These are phyloP conservation scores for Saussurea involucrata DNA, from an alignment of 129 eudicot genomes.

Conservation along the genomic window DNA sequence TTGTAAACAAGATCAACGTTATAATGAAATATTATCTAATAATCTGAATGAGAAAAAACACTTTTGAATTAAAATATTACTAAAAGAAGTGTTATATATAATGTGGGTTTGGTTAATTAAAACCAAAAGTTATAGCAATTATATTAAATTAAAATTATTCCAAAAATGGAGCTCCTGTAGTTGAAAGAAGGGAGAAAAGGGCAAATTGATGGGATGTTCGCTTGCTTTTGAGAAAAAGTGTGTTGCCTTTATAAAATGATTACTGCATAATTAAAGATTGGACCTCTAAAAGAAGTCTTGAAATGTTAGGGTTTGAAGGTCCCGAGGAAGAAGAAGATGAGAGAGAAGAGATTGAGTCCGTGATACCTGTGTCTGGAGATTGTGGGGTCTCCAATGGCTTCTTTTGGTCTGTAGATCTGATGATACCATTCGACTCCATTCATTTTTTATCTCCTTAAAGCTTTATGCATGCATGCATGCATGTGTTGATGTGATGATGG, in stretches of 20 bases:
- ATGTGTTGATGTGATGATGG: constrained; percentile 29
- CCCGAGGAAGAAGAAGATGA: constrained; percentile 16
- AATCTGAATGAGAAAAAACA: not conserved
- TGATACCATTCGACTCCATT: constrained; percentile 20
- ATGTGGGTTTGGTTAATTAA: not conserved
- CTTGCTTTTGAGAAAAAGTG: constrained; percentile 27
- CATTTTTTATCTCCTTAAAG: constrained; percentile 26
- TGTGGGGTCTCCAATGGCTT: constrained; percentile 32
- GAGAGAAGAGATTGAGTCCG: constrained; percentile 40
- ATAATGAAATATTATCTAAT: not conserved
- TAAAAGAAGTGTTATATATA: not conserved
- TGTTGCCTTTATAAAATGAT: constrained; percentile 55
- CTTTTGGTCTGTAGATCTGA: constrained; percentile 42
- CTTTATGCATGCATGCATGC: constrained; percentile 29
- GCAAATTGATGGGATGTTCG: constrained; percentile 38
- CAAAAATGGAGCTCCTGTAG: constrained; percentile 6
- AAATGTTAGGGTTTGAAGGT: constrained; percentile 28
- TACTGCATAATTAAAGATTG: constrained; percentile 57
- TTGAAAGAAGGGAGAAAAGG: not conserved
- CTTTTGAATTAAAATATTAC: not conserved
- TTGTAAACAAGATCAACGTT: not conserved
- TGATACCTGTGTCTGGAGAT: constrained; percentile 46
- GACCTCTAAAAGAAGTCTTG: constrained; percentile 21
- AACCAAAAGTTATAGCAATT: not conserved
- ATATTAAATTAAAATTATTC: not conserved